Conservation (phyloP, 1,284 basidiomycete genomes). For the Mycena sp. region DNA sequence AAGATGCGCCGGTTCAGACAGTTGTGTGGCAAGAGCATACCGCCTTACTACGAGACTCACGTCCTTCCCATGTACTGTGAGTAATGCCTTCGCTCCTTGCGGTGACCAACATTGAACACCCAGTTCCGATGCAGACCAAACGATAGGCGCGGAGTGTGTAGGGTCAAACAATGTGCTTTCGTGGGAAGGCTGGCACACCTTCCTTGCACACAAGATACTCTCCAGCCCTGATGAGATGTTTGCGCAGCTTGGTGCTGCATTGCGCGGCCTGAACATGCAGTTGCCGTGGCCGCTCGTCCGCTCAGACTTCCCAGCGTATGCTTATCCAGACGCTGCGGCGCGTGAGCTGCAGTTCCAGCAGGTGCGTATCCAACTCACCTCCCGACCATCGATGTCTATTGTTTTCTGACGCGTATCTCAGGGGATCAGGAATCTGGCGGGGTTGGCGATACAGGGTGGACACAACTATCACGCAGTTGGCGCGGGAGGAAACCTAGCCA, state of each 20-base stretch:
- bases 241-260: constrained; percentile 18
- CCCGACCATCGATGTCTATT: too few species aligned
- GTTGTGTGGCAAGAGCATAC: constrained; percentile 16
- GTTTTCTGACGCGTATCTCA: too few species aligned
- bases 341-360: constrained; percentile 30
- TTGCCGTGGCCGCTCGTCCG: constrained; percentile 26
- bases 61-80: constrained; percentile 28
- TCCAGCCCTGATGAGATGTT: constrained; percentile 23
- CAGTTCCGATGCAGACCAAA: constrained; percentile 10
- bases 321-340: constrained; percentile 29
- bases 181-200: constrained; percentile 31
- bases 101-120: not conserved
- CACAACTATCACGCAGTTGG: not conserved
- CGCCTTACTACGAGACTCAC: constrained; percentile 26
- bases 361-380: too few species aligned
- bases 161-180: constrained; percentile 24
- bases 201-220: constrained; percentile 31
- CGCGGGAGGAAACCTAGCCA: not conserved
- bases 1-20: constrained; percentile 26
- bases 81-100: not conserved
- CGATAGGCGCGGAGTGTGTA: constrained; percentile 25
- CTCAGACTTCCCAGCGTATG: constrained; percentile 23
- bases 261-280: constrained; percentile 22
- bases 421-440: constrained; percentile 17
- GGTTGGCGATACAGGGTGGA: constrained; percentile 12